A percentile compares a stretch with the other conserved stretches of the same genome.
Evolutionary conservation across 768 basidiomycete genomes (phyloP).

Genomic region (Hemileccinum impolitum): DNA sequence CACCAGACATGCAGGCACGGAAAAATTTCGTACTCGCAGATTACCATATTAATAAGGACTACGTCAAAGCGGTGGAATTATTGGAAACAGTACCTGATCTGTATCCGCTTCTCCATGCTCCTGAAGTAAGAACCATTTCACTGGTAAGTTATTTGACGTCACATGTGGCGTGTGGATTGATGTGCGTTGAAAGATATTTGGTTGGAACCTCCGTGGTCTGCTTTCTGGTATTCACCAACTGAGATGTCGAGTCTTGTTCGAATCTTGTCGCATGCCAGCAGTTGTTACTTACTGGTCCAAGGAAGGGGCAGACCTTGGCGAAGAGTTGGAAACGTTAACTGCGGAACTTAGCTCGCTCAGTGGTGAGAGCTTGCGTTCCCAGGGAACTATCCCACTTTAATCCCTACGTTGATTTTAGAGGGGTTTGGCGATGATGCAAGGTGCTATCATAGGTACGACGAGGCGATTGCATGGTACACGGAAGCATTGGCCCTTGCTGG

Average conservation of each 20-base stretch:
- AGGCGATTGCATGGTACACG: slow-evolving; percentile 13
- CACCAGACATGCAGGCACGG: slow-evolving; percentile 1
- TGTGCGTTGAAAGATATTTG: slow-evolving; percentile 8
- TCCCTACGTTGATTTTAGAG: slow-evolving; percentile 1
- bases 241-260: slow-evolving; percentile 6
- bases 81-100: slow-evolving; percentile 1
- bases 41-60: not conserved
- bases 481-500: slow-evolving; percentile 5
- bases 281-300: not conserved
- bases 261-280: not conserved
- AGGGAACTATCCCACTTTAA: not conserved
- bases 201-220: slow-evolving; percentile 6
- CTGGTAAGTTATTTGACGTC: slow-evolving; percentile 4
- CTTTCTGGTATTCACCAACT: slow-evolving; percentile 8
- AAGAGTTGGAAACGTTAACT: slow-evolving; percentile 3
- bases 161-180: not conserved
- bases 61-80: not conserved
- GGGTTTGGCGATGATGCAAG: slow-evolving; percentile 10
- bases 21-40: not conserved
- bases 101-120: not conserved
- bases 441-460: not conserved
- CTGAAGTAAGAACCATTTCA: not conserved
- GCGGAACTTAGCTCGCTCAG: slow-evolving; percentile 8
- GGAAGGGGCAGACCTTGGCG: not conserved
- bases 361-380: slow-evolving; percentile 2